These are phyloP conservation scores for Eucalyptus urophylla DNA, from an alignment of 345 rosid species.

Conservation along the genomic window DNA sequence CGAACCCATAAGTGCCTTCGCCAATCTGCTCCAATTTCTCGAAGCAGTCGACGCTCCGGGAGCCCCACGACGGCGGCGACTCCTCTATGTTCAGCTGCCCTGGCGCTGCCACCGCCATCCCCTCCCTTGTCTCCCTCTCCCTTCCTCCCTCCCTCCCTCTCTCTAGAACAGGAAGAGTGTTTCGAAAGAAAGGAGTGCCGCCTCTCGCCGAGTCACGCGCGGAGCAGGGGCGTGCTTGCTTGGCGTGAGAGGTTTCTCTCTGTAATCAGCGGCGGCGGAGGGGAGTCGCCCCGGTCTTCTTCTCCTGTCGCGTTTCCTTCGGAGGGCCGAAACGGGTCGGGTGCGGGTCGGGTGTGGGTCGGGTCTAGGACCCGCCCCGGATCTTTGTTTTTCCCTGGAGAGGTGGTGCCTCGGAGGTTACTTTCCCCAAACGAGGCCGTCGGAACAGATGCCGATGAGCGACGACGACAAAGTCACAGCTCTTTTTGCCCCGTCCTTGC, in stretches of 20 bases:
- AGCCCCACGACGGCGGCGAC: conserved; percentile 35
- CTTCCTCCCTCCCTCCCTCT: not conserved
- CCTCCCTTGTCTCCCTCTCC: not conserved
- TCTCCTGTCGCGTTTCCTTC: not conserved
- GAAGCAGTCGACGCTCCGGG: conserved; percentile 51
- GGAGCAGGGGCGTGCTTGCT: not conserved
- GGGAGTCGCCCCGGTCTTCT: no score
- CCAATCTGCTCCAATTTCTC: conserved; percentile 54
- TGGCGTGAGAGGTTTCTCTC: not conserved
- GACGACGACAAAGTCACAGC: not conserved
- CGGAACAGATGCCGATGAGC: not conserved
- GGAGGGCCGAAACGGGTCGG: not conserved
- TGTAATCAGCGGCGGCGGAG: not conserved
- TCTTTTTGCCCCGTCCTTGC: not conserved
- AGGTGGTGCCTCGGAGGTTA: not conserved
- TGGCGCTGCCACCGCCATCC: conserved; percentile 32
- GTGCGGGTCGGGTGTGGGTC: not conserved
- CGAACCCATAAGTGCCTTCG: conserved; percentile 52
- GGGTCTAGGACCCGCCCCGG: not conserved
- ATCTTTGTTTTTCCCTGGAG: no score
- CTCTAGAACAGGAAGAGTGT: not conserved
- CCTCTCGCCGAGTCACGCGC: not conserved
- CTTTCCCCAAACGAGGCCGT: not conserved
- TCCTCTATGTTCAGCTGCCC: conserved; percentile 40
- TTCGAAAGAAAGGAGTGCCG: not conserved